Evolutionary conservation across 2,329 filamentous ascomycete species (phyloP).

Genomic region (Ascocoryne sarcoides): DNA sequence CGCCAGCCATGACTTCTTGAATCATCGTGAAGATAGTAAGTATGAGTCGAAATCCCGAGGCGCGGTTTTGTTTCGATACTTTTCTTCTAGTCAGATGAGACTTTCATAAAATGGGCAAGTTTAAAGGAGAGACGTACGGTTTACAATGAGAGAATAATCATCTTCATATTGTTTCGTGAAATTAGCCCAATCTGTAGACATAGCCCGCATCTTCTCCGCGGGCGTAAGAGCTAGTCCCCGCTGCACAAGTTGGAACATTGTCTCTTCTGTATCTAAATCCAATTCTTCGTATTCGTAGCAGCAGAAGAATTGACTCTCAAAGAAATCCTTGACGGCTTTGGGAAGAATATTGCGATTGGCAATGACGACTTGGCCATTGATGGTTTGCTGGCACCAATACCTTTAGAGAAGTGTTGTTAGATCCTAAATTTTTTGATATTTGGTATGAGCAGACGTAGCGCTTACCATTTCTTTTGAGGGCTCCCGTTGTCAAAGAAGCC

Average conservation of each 20-base stretch:
- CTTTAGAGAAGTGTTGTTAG: conserved; percentile 7
- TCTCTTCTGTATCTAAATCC: conserved; percentile 35
- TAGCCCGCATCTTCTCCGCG: conserved; percentile 39
- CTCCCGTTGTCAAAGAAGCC: conserved; percentile 33
- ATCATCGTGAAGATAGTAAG: conserved; percentile 31
- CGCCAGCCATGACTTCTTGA: conserved; percentile 21
- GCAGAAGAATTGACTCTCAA: conserved; percentile 33
- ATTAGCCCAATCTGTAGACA: conserved; percentile 37
- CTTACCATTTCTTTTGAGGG: conserved; percentile 34
- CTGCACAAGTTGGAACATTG: conserved; percentile 39
- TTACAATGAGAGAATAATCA: conserved; percentile 33
- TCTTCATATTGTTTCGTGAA: conserved; percentile 34
- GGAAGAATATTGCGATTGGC: conserved; percentile 29
- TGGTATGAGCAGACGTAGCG: neutral
- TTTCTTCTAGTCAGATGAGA: no score
- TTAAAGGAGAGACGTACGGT: conserved; percentile 20
- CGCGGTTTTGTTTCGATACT: conserved; percentile 29
- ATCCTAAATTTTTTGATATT: neutral
- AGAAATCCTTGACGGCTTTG: conserved; percentile 29
- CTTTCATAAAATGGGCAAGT: no score
- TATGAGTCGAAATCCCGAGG: conserved; percentile 28
- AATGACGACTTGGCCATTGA: conserved; percentile 16
- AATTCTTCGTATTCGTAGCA: conserved; percentile 36
- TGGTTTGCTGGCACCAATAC: conserved; percentile 25
- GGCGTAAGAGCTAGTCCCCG: conserved; percentile 35